phyloP scores from a whole-genome alignment of 805 yeast species.

The Saturnispora saitoi region DNA sequence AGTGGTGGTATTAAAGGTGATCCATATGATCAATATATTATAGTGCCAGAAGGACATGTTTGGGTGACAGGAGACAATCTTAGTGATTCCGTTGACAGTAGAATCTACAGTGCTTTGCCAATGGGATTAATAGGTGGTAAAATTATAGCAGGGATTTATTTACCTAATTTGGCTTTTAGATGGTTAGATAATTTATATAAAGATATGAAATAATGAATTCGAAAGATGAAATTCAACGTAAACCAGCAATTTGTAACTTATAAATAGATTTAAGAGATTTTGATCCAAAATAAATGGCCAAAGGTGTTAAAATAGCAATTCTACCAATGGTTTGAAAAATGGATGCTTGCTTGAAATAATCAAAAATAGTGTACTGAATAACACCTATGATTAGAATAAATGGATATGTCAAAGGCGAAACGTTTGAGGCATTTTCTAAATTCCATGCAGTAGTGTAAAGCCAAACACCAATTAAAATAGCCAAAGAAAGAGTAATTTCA shows the following conservation, averaged over 20 bases:
- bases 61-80: constrained; percentile 97
- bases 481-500: constrained; percentile 34
- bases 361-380: constrained; percentile 45
- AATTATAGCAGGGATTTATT: constrained; percentile 61
- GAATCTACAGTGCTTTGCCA: constrained; percentile 86
- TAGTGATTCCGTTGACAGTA: constrained; percentile 77
- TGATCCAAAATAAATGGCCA: constrained; percentile 56
- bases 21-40: constrained; percentile 45
- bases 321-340: constrained; percentile 52
- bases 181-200: constrained; percentile 44
- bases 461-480: constrained; percentile 39
- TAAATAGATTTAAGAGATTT: constrained; percentile 43
- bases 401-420: constrained; percentile 21
- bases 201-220: constrained; percentile 13
- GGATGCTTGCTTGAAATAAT: constrained; percentile 50
- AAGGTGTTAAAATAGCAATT: constrained; percentile 39
- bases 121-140: constrained; percentile 84
- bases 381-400: constrained; percentile 42
- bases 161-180: constrained; percentile 41
- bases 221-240: constrained; percentile 9
- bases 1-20: constrained; percentile 15
- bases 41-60: constrained; percentile 88
- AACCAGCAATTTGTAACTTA: constrained; percentile 23
- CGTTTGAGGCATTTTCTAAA: constrained; percentile 28
- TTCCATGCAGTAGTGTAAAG: constrained; percentile 28